A percentile compares a stretch with the other conserved stretches of the same genome.
Conservation (phyloP, 2,329 filamentous ascomycete species). For the Nemania serpens region DNA sequence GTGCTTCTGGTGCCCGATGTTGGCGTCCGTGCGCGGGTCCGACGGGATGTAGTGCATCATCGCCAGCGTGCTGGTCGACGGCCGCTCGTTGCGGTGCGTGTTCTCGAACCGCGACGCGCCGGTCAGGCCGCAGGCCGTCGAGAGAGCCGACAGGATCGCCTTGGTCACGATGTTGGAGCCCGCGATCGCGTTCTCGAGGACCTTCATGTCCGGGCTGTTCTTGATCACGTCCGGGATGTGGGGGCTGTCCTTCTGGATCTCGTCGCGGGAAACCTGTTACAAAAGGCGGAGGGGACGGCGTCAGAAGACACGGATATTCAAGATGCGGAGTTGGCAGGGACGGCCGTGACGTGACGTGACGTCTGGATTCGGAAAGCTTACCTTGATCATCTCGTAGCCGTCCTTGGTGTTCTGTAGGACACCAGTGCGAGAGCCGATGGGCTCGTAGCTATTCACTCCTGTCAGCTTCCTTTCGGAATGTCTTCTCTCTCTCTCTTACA, state of each 20-base stretch:
- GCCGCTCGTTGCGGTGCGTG: constrained; percentile 55
- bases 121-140: constrained; percentile 51
- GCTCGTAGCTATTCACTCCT: constrained; percentile 48
- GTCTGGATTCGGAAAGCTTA: constrained; percentile 22
- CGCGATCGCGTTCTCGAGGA: constrained; percentile 56
- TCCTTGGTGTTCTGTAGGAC: constrained; percentile 54
- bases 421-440: constrained; percentile 54
- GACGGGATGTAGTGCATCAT: constrained; percentile 60
- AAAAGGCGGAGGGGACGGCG: no score
- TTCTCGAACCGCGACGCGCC: constrained; percentile 55
- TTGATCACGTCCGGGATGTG: constrained; percentile 54
- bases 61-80: constrained; percentile 55
- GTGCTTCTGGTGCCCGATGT: constrained; percentile 60
- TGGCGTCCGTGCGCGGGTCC: constrained; percentile 47
- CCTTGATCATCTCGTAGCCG: constrained; percentile 59
- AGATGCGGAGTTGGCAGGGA: no score
- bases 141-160: constrained; percentile 56
- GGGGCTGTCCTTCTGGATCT: constrained; percentile 53
- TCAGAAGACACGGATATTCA: not conserved
- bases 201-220: constrained; percentile 52
- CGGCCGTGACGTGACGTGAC: no score
- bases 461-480: constrained; percentile 10
- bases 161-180: constrained; percentile 57
- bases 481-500: not conserved
- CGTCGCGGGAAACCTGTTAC: constrained; percentile 49